These are phyloP conservation scores for Xylaria sp. DNA, from an alignment of 2,329 filamentous ascomycete species.

Conservation along the genomic window DNA sequence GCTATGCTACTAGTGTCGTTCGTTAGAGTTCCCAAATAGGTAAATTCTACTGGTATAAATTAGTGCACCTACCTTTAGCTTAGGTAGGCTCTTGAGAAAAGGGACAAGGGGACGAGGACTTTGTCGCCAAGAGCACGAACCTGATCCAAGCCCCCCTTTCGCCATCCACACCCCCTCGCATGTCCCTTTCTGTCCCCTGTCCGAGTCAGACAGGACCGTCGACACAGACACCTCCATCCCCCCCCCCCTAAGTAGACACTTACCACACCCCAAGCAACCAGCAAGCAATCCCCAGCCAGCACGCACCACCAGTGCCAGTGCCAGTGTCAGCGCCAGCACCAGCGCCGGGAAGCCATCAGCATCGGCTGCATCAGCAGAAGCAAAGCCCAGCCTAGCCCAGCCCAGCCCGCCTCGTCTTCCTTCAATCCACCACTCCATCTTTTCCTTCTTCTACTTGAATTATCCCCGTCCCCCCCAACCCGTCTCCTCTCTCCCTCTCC, in stretches of 20 bases:
- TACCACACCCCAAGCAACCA: too few species aligned
- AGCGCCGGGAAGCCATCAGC: neutral
- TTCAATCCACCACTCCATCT: slow-evolving; percentile 9
- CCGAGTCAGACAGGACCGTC: slow-evolving; percentile 15
- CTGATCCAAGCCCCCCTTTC: slow-evolving; percentile 24
- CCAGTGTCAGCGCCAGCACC: neutral
- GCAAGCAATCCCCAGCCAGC: too few species aligned
- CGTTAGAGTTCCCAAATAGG: neutral
- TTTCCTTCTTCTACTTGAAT: slow-evolving; percentile 28
- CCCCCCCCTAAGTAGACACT: neutral
- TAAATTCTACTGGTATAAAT: neutral
- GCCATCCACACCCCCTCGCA: slow-evolving; percentile 16
- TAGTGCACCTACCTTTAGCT: too few species aligned
- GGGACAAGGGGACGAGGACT: slow-evolving; percentile 27
- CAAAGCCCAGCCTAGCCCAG: slow-evolving; percentile 12
- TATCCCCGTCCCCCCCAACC: slow-evolving; percentile 4
- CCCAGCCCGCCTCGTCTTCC: slow-evolving; percentile 16
- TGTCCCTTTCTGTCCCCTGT: slow-evolving; percentile 25
- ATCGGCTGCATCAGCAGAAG: slow-evolving; percentile 3
- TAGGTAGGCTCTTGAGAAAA: slow-evolving; percentile 10
- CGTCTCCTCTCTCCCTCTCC: slow-evolving; percentile 24
- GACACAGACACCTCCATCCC: neutral
- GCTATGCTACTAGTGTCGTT: neutral
- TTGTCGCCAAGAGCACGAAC: slow-evolving; percentile 25
- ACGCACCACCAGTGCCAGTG: neutral